A percentile compares a stretch with the other conserved stretches of the same genome.
These are phyloP conservation scores for Tetrapisispora namnaoensis DNA, from an alignment of 805 yeast species.

Conservation along the genomic window DNA sequence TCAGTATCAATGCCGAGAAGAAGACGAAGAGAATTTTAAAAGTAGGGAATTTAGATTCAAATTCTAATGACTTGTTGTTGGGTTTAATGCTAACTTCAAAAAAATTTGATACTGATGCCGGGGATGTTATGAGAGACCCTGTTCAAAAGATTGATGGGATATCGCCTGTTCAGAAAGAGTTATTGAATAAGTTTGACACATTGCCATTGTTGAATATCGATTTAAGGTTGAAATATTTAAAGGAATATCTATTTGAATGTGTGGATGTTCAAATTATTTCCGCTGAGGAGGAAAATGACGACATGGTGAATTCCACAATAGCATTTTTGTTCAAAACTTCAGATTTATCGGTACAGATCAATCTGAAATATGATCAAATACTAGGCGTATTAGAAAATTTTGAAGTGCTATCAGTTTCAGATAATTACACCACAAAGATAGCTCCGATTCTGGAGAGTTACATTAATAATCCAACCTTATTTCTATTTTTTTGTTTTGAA, in stretches of 20 bases:
- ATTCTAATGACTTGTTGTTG: conserved; percentile 7
- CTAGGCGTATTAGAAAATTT: not conserved
- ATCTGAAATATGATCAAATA: not conserved
- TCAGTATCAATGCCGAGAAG: not conserved
- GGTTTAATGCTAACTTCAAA: conserved; percentile 10
- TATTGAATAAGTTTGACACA: conserved; percentile 19
- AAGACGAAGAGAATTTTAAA: not conserved
- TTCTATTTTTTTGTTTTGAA: conserved; percentile 20
- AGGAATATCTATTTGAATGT: conserved; percentile 10
- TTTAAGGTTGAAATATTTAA: conserved; percentile 12
- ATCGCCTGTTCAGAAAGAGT: conserved; percentile 13
- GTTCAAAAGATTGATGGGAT: conserved; percentile 12
- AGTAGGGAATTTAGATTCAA: conserved; percentile 3
- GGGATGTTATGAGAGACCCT: not conserved
- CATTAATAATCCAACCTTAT: conserved; percentile 5
- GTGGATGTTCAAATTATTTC: conserved; percentile 6
- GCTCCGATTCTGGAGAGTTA: conserved; percentile 1
- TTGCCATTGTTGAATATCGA: conserved; percentile 22
- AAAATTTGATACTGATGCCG: not conserved
- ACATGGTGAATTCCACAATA: not conserved
- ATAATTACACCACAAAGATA: conserved; percentile 6
- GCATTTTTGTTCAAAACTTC: not conserved
- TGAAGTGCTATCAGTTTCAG: conserved; percentile 1
- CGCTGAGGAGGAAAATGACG: not conserved
- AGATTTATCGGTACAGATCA: not conserved